Evolutionary conservation across 495 filamentous ascomycete species (phyloP), one percentile per base, ranked within the genome.

Genomic region (Neurospora sp.): DNA sequence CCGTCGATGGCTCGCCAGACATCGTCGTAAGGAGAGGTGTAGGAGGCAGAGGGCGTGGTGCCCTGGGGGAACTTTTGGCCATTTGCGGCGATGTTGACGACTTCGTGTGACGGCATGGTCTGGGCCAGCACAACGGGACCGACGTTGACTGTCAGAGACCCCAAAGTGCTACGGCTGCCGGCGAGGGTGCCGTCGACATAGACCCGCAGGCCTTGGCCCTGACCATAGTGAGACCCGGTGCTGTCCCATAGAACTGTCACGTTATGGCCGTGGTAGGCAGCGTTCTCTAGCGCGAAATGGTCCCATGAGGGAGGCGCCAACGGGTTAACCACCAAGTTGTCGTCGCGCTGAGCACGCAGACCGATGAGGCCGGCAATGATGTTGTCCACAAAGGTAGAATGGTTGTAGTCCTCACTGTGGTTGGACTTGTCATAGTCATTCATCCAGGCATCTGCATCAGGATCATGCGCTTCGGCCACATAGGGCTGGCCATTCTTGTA

Each of bases 381-480:
- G 72, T 86, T 81, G 75, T 86, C 83, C 20, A 83, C 79, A 71
- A 82, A 81, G 8, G 83, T 86, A 8, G 82, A 84, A 71, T 86
- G 84, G 68, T 82, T 76, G 72, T 85, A 85, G 73, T 86, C 77
- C 76, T 86, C 84, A 5, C 77, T 81, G 72, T 86, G 83, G 68
- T 85, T 82, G 39, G 72, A 71, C 8, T 45, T 71, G 74, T 86
- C 83, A 18, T 77, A 80, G 74, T 86, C 83, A 18, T 76, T 79
- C 53, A 75, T 81, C 84, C 84, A 86, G 39, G 38, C 70, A 73
- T 85, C 73, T 10, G 79, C 42, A 40, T 77, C 80, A 31, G 84
- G 83, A 71, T 82, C 81, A 70, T 86, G 84, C 4, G 81, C 83
- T 61, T 86, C 83, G 16, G 84, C 84, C 1, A 82, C 81, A 71